A percentile compares a stretch with the other conserved stretches of the same genome.
phyloP scores from a whole-genome alignment of 306 rosid species.

The Sicyos edulis region DNA sequence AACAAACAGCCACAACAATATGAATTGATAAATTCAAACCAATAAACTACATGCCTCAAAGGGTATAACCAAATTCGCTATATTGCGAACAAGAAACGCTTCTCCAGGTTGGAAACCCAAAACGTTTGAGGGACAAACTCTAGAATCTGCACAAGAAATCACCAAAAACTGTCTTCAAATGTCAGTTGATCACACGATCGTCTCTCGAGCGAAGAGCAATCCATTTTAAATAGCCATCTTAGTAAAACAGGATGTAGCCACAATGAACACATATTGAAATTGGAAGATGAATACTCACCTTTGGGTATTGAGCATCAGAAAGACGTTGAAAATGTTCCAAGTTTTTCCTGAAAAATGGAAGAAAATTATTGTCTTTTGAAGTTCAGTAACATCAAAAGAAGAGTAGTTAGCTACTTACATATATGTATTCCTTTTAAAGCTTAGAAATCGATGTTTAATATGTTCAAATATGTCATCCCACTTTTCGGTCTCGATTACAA shows the following conservation, averaged over 20 bases:
- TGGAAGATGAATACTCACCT: slow-evolving; percentile 39
- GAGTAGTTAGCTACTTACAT: slow-evolving; percentile 42
- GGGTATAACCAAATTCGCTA: slow-evolving; percentile 88
- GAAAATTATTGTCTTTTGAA: slow-evolving; percentile 6
- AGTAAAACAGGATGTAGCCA: too few relatives aligned
- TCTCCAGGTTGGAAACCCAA: slow-evolving; percentile 96
- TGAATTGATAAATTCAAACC: slow-evolving; percentile 15
- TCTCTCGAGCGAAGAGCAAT: slow-evolving; percentile 10
- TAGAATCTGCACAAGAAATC: slow-evolving; percentile 96
- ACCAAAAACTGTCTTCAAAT: slow-evolving; percentile 76
- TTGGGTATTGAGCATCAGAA: slow-evolving; percentile 72
- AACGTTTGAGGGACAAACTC: slow-evolving; percentile 85
- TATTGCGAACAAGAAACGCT: slow-evolving; percentile 74
- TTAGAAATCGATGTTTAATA: slow-evolving; percentile 62
- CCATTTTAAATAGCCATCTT: neutral
- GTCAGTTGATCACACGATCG: slow-evolving; percentile 35
- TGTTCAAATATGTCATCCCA: slow-evolving; percentile 44
- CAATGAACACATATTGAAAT: neutral
- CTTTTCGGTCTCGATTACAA: slow-evolving; percentile 35
- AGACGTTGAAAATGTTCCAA: slow-evolving; percentile 62
- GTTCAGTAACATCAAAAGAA: slow-evolving; percentile 11
- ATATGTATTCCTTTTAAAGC: slow-evolving; percentile 62
- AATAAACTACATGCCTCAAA: slow-evolving; percentile 49
- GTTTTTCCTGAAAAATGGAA: slow-evolving; percentile 47
- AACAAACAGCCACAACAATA: slow-evolving; percentile 9